Conservation (phyloP, 2,329 filamentous ascomycete species). For the Fusarium chlamydosporum region DNA sequence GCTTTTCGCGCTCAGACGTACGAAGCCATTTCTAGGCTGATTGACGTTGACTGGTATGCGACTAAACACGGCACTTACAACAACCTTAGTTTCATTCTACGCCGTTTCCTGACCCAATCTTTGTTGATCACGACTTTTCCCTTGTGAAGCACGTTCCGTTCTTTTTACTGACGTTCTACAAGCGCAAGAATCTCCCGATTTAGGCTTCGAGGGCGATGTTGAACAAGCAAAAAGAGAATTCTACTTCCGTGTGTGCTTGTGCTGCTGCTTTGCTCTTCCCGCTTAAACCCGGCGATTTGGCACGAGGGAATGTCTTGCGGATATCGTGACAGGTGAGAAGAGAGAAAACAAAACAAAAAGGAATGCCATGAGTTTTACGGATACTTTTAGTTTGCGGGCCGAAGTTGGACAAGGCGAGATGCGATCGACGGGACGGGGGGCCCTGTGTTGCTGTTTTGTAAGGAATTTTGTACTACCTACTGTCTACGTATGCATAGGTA, state of each 20-base stretch:
- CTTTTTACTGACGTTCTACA: constrained; percentile 23
- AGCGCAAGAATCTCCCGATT: constrained; percentile 48
- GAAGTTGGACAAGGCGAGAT: constrained; percentile 38
- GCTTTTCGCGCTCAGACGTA: background rate
- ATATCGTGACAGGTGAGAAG: constrained; percentile 38
- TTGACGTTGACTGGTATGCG: constrained; percentile 15
- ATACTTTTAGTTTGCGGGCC: constrained; percentile 21
- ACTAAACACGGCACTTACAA: constrained; percentile 14
- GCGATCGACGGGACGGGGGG: constrained; percentile 20
- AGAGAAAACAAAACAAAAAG: background rate
- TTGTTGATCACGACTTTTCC: background rate
- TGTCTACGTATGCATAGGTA: background rate
- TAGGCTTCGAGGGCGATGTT: constrained; percentile 40
- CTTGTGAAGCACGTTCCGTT: constrained; percentile 3
- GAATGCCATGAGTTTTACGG: constrained; percentile 24
- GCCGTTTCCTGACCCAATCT: background rate
- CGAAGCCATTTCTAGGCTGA: background rate
- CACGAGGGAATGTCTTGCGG: constrained; percentile 48
- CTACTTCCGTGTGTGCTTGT: background rate
- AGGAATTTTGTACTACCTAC: background rate
- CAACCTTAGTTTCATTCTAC: background rate
- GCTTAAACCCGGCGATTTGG: constrained; percentile 24
- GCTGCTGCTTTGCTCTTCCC: background rate
- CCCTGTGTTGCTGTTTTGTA: constrained; percentile 1
- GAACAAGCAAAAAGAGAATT: constrained; percentile 2